Conservation (phyloP, 495 filamentous ascomycete species). For the Trichoderma reesei region DNA sequence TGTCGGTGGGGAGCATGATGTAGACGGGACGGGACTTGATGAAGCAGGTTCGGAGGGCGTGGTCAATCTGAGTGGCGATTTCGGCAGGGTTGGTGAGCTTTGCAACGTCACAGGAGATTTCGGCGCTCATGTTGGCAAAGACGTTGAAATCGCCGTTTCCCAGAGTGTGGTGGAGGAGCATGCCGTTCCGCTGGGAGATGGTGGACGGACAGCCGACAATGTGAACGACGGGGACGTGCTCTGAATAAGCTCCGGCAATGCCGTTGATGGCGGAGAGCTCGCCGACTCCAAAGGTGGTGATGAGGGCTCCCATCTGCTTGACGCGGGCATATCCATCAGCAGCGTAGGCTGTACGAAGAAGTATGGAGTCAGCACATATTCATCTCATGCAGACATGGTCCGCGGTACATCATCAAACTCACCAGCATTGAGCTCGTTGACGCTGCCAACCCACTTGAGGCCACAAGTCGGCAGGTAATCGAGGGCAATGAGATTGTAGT, state of each 20-base stretch:
- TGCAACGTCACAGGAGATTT: conserved; percentile 60
- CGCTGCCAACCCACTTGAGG: conserved; percentile 68
- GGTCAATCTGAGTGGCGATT: conserved; percentile 67
- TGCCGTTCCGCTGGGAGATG: conserved; percentile 46
- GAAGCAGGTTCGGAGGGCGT: conserved; percentile 71
- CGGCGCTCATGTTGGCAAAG: conserved; percentile 67
- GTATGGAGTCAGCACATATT: background rate
- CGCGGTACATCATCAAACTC: conserved; percentile 9
- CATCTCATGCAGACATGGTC: background rate
- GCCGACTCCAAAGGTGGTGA: conserved; percentile 76
- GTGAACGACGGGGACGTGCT: conserved; percentile 70
- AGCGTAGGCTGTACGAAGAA: conserved; percentile 46
- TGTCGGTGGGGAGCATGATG: conserved; percentile 76
- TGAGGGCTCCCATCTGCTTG: conserved; percentile 59
- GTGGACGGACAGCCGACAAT: conserved; percentile 67
- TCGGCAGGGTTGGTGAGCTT: conserved; percentile 59
- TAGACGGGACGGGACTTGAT: conserved; percentile 68
- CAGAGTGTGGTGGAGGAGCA: conserved; percentile 86
- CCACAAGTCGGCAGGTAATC: conserved; percentile 55
- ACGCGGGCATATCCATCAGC: conserved; percentile 73
- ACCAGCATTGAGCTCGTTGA: conserved; percentile 77
- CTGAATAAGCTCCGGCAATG: conserved; percentile 61
- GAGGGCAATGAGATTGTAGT: conserved; percentile 62
- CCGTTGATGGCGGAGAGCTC: conserved; percentile 70
- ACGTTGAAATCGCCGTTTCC: conserved; percentile 84